Evolutionary conservation across 140 eudicot genomes (phyloP), one percentile per base, ranked within the genome.

Genomic region (Ambrosia hybrid): DNA sequence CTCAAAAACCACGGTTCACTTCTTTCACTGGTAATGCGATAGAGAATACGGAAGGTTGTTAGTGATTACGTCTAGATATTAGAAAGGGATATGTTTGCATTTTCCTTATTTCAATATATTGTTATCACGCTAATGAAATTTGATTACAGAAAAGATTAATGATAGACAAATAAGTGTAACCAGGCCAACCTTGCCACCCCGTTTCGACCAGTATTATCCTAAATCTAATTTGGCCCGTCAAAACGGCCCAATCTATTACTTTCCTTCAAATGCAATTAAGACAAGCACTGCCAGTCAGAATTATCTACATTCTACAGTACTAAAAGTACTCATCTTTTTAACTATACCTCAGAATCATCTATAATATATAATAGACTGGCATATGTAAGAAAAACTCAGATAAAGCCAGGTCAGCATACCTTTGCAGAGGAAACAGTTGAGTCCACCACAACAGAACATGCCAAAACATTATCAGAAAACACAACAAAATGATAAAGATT

Each of bases 401-500:
- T 66, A 61, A 70, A 49, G 65, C 11, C 9, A 56, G 16, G 66
- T 77, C 73, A 78, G 79, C 86, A 52, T 84, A 93, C 98, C 85
- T 65, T 72, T 65, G 96, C 88, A 58, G 83, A 60, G 49, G 96
- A 81, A 81, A 90, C 62, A 52, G 97, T 88, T 45, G 98, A 87
- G 55, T 81, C 85, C 72, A 90, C 97, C 80, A 93, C 98, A 51
- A 84, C 98, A 5, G 93, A 83, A 83, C 87, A 85, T 51, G 98
- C 98, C 82, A 93, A 60, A 74, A 93, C 79, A 83, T 93, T 93
- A 84, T 93, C 94, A n/a, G 98, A 90, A 71, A 93, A 87, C 79
- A 90, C 71, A 51, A 83, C 97, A 70, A 82, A 82, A 80, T 93
- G 98, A 75, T 71, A 77, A 10, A 72, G 85, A 73, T 83, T 73